Evolutionary conservation across 192 early-diverging fungal genomes (phyloP), one percentile per base, ranked within the genome.

Genomic region (Coemansia sp.): DNA sequence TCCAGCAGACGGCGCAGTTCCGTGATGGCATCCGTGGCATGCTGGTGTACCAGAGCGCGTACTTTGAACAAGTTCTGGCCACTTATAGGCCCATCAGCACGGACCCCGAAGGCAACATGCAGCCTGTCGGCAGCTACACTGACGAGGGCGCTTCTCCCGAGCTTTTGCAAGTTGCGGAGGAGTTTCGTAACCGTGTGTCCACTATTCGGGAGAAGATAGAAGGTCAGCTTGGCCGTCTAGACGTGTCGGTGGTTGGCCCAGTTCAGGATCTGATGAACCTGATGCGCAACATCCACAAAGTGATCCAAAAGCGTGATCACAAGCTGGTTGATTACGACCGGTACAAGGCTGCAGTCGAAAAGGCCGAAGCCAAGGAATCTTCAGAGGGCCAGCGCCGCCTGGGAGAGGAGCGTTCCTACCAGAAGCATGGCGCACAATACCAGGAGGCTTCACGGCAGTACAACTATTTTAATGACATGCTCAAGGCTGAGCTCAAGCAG

Each of bases 281-380:
- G 60, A 80, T 93, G 74, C 87, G 90, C 60, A 78, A 86, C 44
- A 90, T 98, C 38, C 86, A 88, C 71, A 90, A 88, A 68, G 84
- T 91, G 12, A 92, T 98, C 28, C 85, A 84, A 6, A 98, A 98
- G 82, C 86, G 95, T 23, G 85, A 87, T 30, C 94, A 94, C 78
- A 98, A 98, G 79, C 74, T 93, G 34, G 64, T 96, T 8, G 97
- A 98, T 74, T 97, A 92, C 71, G 97, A 98, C 66, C 85, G 97
- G 27, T 88, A 89, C 73, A 71, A 86, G 9, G 78, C 83, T 28
- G 75, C 78, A 18, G 76, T 95, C 28, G 85, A 88, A 44, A 97
- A 96, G 72, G 62, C 93, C 22, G 78, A 86, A 51, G 87, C 82
- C 27, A 90, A 91, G 69, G 82, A 85, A 32, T 84, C 85, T 8